These are phyloP conservation scores for Stemphylium lycopersici DNA, from an alignment of 2,329 filamentous ascomycete genomes.

Conservation along the genomic window DNA sequence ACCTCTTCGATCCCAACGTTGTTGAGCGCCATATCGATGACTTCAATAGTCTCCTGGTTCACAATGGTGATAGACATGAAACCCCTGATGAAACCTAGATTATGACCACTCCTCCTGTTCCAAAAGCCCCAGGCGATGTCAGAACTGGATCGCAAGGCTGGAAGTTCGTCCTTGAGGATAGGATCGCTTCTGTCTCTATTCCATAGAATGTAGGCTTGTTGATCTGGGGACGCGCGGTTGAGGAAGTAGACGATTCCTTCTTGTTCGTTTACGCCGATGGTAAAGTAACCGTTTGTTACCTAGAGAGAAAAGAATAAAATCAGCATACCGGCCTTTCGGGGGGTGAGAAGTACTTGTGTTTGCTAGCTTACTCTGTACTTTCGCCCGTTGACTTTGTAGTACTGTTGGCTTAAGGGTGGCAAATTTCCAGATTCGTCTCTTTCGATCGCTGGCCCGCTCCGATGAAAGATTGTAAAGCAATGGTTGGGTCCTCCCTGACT, in stretches of 20 bases:
- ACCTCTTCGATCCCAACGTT: neutral
- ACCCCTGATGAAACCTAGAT: neutral
- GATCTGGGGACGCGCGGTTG: neutral
- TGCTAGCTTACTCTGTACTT: neutral
- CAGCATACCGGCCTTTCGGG: neutral
- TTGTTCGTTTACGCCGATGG: neutral
- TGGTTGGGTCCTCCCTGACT: neutral
- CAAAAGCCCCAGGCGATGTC: conserved; percentile 9
- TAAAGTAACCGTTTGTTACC: neutral
- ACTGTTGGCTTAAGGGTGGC: neutral
- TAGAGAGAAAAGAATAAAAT: neutral
- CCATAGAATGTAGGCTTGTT: neutral
- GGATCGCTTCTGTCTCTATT: neutral
- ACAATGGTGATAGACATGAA: neutral
- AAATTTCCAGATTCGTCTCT: neutral
- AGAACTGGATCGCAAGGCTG: conserved; percentile 2
- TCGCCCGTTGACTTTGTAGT: neutral
- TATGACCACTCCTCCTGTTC: neutral
- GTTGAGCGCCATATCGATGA: neutral
- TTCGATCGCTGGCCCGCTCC: neutral
- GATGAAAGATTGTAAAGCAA: neutral
- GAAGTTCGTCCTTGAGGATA: neutral
- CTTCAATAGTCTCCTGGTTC: neutral
- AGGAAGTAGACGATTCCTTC: neutral
- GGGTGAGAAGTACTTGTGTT: too few relatives aligned